These are phyloP conservation scores for Phaeotremella fagi DNA, from an alignment of 768 basidiomycete species.

Conservation along the genomic window DNA sequence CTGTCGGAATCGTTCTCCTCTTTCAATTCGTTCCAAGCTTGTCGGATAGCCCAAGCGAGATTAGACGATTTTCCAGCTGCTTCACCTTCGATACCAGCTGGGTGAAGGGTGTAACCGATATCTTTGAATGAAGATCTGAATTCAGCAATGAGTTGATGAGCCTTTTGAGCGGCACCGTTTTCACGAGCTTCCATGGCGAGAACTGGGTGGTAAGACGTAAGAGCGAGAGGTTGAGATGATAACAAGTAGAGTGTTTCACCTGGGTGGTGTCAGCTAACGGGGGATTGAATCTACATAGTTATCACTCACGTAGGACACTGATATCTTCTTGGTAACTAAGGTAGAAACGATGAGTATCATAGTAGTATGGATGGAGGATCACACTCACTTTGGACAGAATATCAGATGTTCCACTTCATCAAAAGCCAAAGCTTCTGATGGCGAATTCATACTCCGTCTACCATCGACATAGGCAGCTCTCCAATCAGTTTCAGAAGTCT, in stretches of 20 bases:
- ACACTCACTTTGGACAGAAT: slow-evolving; percentile 25
- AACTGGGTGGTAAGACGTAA: slow-evolving; percentile 32
- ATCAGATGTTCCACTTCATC: slow-evolving; percentile 32
- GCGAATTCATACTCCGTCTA: neutral
- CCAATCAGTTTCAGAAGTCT: slow-evolving; percentile 21
- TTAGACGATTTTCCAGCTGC: slow-evolving; percentile 39
- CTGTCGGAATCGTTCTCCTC: slow-evolving; percentile 19
- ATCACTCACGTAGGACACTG: slow-evolving; percentile 11
- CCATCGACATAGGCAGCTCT: slow-evolving; percentile 11
- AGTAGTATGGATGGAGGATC: neutral
- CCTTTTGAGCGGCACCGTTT: slow-evolving; percentile 28
- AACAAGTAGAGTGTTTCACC: slow-evolving; percentile 36
- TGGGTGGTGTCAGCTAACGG: slow-evolving; percentile 1
- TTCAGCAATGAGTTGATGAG: slow-evolving; percentile 28
- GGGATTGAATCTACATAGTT: neutral
- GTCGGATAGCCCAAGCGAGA: slow-evolving; percentile 35
- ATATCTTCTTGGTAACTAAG: slow-evolving; percentile 26
- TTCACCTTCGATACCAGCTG: slow-evolving; percentile 28
- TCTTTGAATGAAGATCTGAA: slow-evolving; percentile 34
- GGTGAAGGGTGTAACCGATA: slow-evolving; percentile 39
- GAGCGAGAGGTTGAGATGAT: slow-evolving; percentile 36
- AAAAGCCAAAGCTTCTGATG: slow-evolving; percentile 14
- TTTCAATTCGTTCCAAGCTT: slow-evolving; percentile 19
- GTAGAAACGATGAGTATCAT: neutral
- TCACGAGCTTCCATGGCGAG: slow-evolving; percentile 41